phyloP scores from a whole-genome alignment of 495 filamentous ascomycete genomes.

The Penicillium cinerascens region DNA sequence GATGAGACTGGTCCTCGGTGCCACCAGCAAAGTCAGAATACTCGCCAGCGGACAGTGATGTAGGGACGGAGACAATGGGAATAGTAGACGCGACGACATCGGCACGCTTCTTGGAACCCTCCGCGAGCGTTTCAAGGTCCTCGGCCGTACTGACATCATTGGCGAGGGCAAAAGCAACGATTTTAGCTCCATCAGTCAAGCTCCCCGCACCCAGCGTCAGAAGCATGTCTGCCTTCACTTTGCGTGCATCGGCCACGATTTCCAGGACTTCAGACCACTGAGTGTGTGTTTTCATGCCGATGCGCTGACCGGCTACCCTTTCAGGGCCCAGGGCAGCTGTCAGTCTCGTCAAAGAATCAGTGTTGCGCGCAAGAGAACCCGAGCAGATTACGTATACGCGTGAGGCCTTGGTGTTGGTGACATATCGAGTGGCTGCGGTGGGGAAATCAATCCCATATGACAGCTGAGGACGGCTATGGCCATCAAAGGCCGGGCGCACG shows the following conservation, averaged over 20 bases:
- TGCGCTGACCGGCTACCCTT: background rate
- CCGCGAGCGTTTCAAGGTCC: background rate
- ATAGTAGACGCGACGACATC: constrained; percentile 65
- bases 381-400: background rate
- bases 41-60: constrained; percentile 1
- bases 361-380: background rate
- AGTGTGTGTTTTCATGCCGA: constrained; percentile 1
- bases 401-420: background rate
- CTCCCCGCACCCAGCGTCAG: constrained; percentile 1
- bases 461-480: background rate
- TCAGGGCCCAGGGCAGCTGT: background rate
- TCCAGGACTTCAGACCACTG: constrained; percentile 1
- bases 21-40: background rate
- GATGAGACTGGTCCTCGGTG: background rate
- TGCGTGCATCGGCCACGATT: constrained; percentile 1
- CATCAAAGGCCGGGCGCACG: background rate
- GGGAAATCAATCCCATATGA: background rate
- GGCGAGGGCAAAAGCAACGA: background rate
- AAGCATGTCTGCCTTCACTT: constrained; percentile 1
- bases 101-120: background rate
- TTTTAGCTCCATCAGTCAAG: background rate
- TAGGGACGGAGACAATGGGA: constrained; percentile 53
- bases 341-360: background rate
- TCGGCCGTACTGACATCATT: background rate
- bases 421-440: background rate